A percentile compares a stretch with the other conserved stretches of the same genome.
Conservation (phyloP, 2,329 filamentous ascomycete species). For the Monilinia polystroma region DNA sequence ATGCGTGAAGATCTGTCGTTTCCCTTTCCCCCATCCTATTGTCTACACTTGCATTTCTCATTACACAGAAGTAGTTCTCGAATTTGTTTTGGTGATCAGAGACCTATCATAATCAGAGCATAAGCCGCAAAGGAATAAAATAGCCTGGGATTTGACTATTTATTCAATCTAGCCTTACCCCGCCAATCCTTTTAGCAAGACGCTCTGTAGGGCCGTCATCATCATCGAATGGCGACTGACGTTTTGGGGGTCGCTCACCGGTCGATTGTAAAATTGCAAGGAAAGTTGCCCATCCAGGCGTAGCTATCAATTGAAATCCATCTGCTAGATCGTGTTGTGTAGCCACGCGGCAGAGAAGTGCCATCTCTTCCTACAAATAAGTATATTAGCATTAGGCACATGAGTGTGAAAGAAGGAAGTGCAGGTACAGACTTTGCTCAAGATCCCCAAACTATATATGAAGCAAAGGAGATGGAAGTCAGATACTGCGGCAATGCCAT, state of each 20-base stretch:
- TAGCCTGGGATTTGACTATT: conserved; percentile 1
- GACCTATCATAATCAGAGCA: conserved; percentile 12
- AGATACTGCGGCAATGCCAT: conserved; percentile 69
- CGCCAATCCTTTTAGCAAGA: conserved; percentile 66
- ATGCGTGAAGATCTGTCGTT: not conserved
- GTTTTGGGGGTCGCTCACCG: conserved; percentile 93
- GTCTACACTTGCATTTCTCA: not conserved
- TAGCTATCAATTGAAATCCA: conserved; percentile 79
- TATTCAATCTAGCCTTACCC: conserved; percentile 51
- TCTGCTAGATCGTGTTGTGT: conserved; percentile 77
- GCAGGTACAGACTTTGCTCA: conserved; percentile 71
- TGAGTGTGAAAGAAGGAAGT: conserved; percentile 27
- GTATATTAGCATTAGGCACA: conserved; percentile 24
- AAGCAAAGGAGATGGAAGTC: conserved; percentile 96
- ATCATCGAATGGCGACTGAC: conserved; percentile 46
- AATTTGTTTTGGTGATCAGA: not conserved
- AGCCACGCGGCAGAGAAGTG: conserved; percentile 80
- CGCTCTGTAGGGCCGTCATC: conserved; percentile 39
- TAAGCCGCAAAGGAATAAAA: conserved; percentile 15
- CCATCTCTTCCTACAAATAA: conserved; percentile 74
- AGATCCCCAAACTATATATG: conserved; percentile 73
- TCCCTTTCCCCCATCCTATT: not conserved
- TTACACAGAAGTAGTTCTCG: not conserved
- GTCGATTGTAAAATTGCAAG: conserved; percentile 91
- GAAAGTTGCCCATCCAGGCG: conserved; percentile 90